phyloP scores from a whole-genome alignment of 495 filamentous ascomycete species.

The Letharia lupina region DNA sequence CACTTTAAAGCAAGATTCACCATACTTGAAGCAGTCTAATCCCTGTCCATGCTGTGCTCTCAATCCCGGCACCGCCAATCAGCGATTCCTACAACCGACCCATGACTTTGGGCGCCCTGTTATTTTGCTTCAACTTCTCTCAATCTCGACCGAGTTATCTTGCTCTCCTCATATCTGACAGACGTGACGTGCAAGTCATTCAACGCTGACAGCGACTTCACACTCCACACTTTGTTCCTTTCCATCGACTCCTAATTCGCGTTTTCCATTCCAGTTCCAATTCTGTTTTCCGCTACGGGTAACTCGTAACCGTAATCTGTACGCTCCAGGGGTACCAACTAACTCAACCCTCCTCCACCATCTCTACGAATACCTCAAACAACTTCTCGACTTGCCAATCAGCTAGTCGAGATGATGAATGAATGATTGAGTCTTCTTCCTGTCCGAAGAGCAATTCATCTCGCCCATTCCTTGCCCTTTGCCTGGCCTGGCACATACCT shows the following conservation, averaged over 20 bases:
- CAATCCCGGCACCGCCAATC: slow-evolving; percentile 11
- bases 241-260: slow-evolving; percentile 13
- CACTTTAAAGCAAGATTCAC: not conserved
- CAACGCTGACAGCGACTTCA: not conserved
- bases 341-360: slow-evolving; percentile 15
- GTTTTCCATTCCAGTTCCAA: slow-evolving; percentile 16
- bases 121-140: not conserved
- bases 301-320: slow-evolving; percentile 26
- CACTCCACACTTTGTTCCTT: not conserved
- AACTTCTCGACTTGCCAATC: slow-evolving; percentile 12
- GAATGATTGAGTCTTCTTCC: slow-evolving; percentile 18
- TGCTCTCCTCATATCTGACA: not conserved
- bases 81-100: slow-evolving; percentile 6
- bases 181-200: not conserved
- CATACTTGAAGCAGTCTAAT: slow-evolving; percentile 14
- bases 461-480: slow-evolving; percentile 3
- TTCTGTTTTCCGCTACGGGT: slow-evolving; percentile 20
- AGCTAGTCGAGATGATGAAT: slow-evolving; percentile 17
- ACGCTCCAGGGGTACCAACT: slow-evolving; percentile 23
- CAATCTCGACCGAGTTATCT: not conserved
- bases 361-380: slow-evolving; percentile 9
- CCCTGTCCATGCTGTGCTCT: slow-evolving; percentile 7
- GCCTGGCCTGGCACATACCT: slow-evolving; percentile 10
- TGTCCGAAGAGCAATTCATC: slow-evolving; percentile 7
- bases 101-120: not conserved